A percentile compares a stretch with the other conserved stretches of the same genome.
phyloP scores from a whole-genome alignment of 2,329 filamentous ascomycete genomes.

The Venturia asperata region DNA sequence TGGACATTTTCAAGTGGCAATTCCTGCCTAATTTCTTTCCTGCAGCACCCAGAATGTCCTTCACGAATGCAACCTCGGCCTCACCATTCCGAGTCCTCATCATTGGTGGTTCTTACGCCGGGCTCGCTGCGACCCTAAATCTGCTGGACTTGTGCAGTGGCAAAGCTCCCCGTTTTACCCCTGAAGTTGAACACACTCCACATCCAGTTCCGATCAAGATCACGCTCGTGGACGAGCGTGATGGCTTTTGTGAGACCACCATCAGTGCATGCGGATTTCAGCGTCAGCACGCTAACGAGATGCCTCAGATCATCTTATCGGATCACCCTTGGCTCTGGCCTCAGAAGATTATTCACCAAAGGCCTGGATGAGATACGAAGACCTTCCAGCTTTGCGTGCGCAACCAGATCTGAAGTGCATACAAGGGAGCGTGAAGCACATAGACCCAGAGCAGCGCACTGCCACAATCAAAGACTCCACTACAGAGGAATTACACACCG shows the following conservation, averaged over 20 bases:
- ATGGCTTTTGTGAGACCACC: constrained; percentile 54
- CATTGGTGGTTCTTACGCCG: constrained; percentile 64
- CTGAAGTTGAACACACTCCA: constrained; percentile 29
- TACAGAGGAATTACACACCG: not conserved
- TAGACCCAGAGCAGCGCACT: not conserved
- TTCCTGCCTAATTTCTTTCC: not conserved
- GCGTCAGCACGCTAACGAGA: not conserved
- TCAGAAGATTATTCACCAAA: constrained; percentile 56
- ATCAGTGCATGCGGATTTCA: not conserved
- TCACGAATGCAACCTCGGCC: not conserved
- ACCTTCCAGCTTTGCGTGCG: constrained; percentile 38
- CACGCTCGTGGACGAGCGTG: constrained; percentile 69
- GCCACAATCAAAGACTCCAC: not conserved
- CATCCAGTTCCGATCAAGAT: not conserved
- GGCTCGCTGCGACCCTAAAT: constrained; percentile 59
- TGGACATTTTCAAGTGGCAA: not conserved
- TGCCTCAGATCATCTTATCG: constrained; percentile 58
- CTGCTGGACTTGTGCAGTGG: constrained; percentile 60
- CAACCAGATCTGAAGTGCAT: constrained; percentile 7
- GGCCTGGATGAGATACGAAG: constrained; percentile 62
- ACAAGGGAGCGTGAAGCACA: not conserved
- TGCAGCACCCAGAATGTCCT: not conserved
- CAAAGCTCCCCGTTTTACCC: constrained; percentile 36
- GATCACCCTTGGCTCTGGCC: constrained; percentile 65
- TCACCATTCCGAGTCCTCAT: constrained; percentile 47